Evolutionary conservation across 2,329 filamentous ascomycete species (phyloP).

Genomic region (Colletotrichum karsti): DNA sequence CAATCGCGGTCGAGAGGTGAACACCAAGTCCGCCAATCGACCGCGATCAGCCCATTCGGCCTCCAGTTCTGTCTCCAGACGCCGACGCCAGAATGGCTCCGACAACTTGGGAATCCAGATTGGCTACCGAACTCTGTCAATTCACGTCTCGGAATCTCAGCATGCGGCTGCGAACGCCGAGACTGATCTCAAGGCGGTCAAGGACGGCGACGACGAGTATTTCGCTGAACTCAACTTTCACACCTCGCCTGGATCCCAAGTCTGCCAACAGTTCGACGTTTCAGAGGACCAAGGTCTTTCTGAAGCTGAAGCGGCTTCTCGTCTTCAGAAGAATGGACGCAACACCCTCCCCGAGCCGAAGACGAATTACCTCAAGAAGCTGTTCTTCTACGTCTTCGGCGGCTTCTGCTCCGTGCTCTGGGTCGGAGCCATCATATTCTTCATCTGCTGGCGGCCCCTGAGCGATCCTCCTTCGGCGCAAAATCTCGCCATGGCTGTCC

Average conservation of each 20-base stretch:
- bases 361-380: background rate
- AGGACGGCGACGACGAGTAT: background rate
- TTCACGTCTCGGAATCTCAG: background rate
- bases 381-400: background rate
- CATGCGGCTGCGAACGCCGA: background rate
- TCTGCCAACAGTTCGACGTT: background rate
- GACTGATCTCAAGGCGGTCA: background rate
- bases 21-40: background rate
- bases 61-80: background rate
- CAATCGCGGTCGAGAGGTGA: background rate
- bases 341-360: background rate
- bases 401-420: background rate
- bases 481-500: constrained; percentile 54
- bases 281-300: background rate
- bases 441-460: constrained; percentile 56
- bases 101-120: background rate
- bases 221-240: background rate
- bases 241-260: background rate
- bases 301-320: background rate
- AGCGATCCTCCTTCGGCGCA: constrained; percentile 51
- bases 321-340: background rate
- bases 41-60: background rate
- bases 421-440: background rate
- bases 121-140: background rate
- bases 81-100: background rate